These are phyloP conservation scores for Venturia oleaginea DNA, from an alignment of 2,329 filamentous ascomycete species.

Conservation along the genomic window DNA sequence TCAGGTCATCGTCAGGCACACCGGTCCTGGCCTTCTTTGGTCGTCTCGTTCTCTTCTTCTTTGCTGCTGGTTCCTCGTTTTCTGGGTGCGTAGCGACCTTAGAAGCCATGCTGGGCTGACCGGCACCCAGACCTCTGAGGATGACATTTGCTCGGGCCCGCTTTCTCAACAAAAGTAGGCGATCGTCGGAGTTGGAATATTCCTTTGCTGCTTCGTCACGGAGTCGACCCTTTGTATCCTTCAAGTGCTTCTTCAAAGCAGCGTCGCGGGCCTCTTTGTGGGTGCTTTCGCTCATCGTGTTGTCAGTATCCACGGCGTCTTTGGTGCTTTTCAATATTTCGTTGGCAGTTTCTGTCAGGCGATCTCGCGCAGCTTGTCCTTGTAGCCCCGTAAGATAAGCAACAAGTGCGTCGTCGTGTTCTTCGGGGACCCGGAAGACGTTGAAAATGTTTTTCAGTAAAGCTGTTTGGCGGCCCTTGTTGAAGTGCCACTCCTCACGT, in stretches of 20 bases:
- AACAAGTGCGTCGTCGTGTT: conserved; percentile 60
- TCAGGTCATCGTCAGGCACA: conserved; percentile 21
- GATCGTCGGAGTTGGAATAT: conserved; percentile 4
- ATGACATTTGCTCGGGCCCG: conserved; percentile 19
- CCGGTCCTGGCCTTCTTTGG: conserved; percentile 26
- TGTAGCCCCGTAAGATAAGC: conserved; percentile 73
- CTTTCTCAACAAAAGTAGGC: conserved; percentile 6
- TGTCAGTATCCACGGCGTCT: not conserved
- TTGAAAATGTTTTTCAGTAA: conserved; percentile 77
- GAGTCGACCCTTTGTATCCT: conserved; percentile 2
- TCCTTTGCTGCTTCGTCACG: conserved; percentile 6
- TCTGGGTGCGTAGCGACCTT: not conserved
- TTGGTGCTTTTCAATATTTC: conserved; percentile 10
- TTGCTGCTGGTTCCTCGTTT: conserved; percentile 8
- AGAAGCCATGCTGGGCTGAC: not conserved
- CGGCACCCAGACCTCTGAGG: conserved; percentile 16
- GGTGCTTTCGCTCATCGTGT: not conserved
- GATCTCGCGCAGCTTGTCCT: conserved; percentile 51
- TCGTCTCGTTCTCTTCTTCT: conserved; percentile 15
- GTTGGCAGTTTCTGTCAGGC: conserved; percentile 3
- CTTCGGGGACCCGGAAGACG: conserved; percentile 57
- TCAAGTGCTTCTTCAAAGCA: conserved; percentile 6
- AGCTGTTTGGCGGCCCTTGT: conserved; percentile 82
- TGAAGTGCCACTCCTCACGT: conserved; percentile 80
- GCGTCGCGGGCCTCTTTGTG: conserved; percentile 2